Evolutionary conservation across 2,329 filamentous ascomycete species (phyloP), one percentile per base, ranked within the genome.

Genomic region (Fusarium cyanostomum): DNA sequence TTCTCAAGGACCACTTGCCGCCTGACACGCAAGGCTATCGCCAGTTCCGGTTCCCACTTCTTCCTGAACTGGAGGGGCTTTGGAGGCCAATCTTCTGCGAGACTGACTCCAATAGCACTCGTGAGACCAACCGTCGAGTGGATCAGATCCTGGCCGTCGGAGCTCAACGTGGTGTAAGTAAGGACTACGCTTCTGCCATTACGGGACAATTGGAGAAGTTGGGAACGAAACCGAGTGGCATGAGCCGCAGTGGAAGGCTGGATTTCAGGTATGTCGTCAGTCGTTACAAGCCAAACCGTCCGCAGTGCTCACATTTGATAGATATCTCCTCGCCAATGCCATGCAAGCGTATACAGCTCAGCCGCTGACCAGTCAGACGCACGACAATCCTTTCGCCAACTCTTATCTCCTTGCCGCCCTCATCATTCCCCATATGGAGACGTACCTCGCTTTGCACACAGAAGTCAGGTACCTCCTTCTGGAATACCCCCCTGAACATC

Each of bases 61-160:
- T 83, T 2, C 80, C 80, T 1, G 83, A 85, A 38, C 76, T 81
- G 38, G 79, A 82, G 28, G 80, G 76, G 5, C 66, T 86, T 10
- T 87, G 84, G 84, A 79, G 79, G 48, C 82, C 83, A 3, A 76
- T 87, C 1, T 82, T 86, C 41, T 74, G 69, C 31, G 77, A 80
- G 27, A 63, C 68, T 0, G 74, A 77, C 13, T 54, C 72, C 1
- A 69, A 62, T 2, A 73, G 59, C 45, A 71, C 70, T 0, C 71
- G 64, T 18, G 69, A 73, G 6, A 73, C 77, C 26, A 73, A 73
- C 11, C 75, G 78, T 30, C 79, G 77, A 33, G 73, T 86, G 11
- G 85, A 89, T 64, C 79, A 88, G 44, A 86, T 89, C 4, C 71
- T 89, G 11, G 86, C 86, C 3, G 76, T 89, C 16, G 86, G 87